These are phyloP conservation scores for Aspergillus proliferans DNA, from an alignment of 2,329 filamentous ascomycete species.

Conservation along the genomic window DNA sequence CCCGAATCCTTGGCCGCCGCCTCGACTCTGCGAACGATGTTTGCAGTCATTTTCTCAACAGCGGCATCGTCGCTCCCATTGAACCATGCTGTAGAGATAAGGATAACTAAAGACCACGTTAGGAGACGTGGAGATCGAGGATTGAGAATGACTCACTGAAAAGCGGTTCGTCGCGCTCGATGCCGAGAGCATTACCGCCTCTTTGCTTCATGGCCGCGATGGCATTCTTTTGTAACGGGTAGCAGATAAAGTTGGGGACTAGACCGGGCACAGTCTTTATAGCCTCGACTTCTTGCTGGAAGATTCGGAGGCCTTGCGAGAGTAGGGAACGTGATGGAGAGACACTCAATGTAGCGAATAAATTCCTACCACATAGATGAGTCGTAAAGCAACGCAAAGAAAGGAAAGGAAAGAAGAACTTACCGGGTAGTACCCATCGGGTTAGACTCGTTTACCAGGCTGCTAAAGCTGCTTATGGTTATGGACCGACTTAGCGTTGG, in stretches of 20 bases:
- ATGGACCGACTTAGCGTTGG: slow-evolving; percentile 5
- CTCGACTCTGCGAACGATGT: slow-evolving; percentile 3
- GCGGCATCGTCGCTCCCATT: slow-evolving; percentile 2
- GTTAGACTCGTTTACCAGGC: slow-evolving; percentile 1
- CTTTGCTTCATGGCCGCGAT: slow-evolving; percentile 11
- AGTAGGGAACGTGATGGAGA: slow-evolving; percentile 7
- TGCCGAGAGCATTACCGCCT: slow-evolving; percentile 16
- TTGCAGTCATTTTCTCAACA: slow-evolving; percentile 8
- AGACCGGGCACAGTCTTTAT: slow-evolving; percentile 6
- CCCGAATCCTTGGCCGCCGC: slow-evolving; percentile 18
- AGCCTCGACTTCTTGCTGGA: slow-evolving; percentile 6
- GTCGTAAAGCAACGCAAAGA: too few species aligned
- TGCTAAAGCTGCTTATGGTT: slow-evolving; percentile 3
- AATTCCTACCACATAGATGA: background rate
- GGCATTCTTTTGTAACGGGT: slow-evolving; percentile 6
- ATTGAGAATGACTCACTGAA: slow-evolving; percentile 4
- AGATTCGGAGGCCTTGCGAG: slow-evolving; percentile 5
- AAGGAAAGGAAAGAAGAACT: too few species aligned
- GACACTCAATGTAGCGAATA: slow-evolving; percentile 9
- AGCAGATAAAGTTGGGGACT: slow-evolving; percentile 9
- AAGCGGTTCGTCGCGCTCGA: slow-evolving; percentile 9
- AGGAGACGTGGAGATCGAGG: background rate
- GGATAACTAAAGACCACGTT: slow-evolving; percentile 1
- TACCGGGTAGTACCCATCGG: slow-evolving; percentile 7
- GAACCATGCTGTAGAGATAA: slow-evolving; percentile 9